Evolutionary conservation across 2,329 filamentous ascomycete species (phyloP).

Genomic region (Fusarium sp.): DNA sequence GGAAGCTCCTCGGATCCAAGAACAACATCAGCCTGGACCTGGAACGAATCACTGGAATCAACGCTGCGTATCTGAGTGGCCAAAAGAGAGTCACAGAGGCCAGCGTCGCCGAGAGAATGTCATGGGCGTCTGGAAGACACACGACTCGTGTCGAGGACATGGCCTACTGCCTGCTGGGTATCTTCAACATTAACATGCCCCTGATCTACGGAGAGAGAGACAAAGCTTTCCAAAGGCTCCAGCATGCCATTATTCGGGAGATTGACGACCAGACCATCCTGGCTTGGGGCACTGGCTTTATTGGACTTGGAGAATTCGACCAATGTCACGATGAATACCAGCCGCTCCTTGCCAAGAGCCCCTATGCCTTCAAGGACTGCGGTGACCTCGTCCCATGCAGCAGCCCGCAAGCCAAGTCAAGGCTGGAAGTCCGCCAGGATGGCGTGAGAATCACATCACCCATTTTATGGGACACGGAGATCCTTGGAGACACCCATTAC

Average conservation of each 20-base stretch:
- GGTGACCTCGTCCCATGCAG: not conserved
- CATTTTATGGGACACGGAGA: not conserved
- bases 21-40: not conserved
- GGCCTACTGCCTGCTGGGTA: conserved; percentile 8
- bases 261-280: conserved; percentile 1
- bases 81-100: not conserved
- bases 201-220: conserved; percentile 11
- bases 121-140: conserved; percentile 2
- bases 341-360: not conserved
- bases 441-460: not conserved
- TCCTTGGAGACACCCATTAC: not conserved
- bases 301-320: not conserved
- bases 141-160: conserved; percentile 4
- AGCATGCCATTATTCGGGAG: conserved; percentile 7
- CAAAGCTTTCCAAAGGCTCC: conserved; percentile 1
- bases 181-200: conserved; percentile 14
- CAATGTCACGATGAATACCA: not conserved
- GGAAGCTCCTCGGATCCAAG: not conserved
- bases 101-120: conserved; percentile 10
- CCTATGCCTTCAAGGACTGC: not conserved
- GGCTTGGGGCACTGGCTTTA: not conserved
- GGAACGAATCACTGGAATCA: not conserved
- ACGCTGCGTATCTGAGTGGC: not conserved
- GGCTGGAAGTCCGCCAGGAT: not conserved
- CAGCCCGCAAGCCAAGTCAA: not conserved